A percentile compares a stretch with the other conserved stretches of the same genome.
phyloP scores from a whole-genome alignment of 768 basidiomycete species.

The Mycena maculata region DNA sequence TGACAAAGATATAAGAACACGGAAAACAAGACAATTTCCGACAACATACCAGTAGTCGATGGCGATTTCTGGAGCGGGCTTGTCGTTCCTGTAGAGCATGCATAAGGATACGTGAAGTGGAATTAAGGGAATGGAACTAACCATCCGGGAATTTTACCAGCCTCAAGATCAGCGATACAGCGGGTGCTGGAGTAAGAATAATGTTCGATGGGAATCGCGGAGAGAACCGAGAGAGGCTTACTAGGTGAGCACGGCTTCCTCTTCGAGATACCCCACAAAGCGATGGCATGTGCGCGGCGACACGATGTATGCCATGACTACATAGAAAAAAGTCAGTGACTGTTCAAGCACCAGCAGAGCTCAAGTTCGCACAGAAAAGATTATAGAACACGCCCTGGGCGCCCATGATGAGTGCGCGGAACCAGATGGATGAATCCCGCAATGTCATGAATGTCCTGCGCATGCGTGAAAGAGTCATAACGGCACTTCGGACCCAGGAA shows the following conservation, averaged over 20 bases:
- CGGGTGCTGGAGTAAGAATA: constrained; percentile 67
- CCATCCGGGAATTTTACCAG: constrained; percentile 87
- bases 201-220: neutral
- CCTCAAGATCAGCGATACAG: constrained; percentile 86
- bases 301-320: constrained; percentile 83
- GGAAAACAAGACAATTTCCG: no score
- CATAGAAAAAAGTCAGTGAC: constrained; percentile 17
- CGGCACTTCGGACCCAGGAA: neutral
- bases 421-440: constrained; percentile 79
- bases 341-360: constrained; percentile 18
- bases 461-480: constrained; percentile 24
- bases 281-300: constrained; percentile 85
- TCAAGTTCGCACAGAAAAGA: constrained; percentile 73
- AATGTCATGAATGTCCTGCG: constrained; percentile 97
- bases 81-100: constrained; percentile 61
- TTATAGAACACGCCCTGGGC: constrained; percentile 95
- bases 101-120: neutral
- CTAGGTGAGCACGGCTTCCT: constrained; percentile 96
- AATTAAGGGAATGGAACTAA: constrained; percentile 38
- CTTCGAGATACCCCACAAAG: constrained; percentile 92
- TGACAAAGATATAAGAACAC: no score
- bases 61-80: constrained; percentile 87
- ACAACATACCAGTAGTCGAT: constrained; percentile 82
- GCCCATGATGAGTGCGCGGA: constrained; percentile 86
- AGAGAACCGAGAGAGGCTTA: constrained; percentile 51